A percentile compares a stretch with the other conserved stretches of the same genome.
These are phyloP conservation scores for Rhodotorula sp. DNA, from an alignment of 1,284 basidiomycete species.

Conservation along the genomic window DNA sequence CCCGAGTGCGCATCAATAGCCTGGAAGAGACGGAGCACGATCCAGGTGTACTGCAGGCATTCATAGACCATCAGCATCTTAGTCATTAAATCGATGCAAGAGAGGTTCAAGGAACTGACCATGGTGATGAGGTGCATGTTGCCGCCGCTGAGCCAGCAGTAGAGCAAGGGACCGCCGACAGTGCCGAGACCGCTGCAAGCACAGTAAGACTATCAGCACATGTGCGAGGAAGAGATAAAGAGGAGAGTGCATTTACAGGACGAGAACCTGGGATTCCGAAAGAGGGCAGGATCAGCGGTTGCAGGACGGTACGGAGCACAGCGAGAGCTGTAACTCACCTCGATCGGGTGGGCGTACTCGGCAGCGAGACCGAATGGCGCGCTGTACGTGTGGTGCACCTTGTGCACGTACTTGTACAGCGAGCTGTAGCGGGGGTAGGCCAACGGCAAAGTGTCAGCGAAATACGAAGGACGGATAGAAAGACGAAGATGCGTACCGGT, in stretches of 20 bases:
- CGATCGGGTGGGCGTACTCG: constrained; percentile 67
- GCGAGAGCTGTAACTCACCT: constrained; percentile 34
- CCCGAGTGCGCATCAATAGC: constrained; percentile 96
- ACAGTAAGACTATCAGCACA: background rate
- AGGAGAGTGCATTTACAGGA: constrained; percentile 39
- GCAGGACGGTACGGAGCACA: no score
- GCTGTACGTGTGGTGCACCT: constrained; percentile 81
- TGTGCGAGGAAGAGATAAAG: constrained; percentile 53
- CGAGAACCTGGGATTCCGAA: constrained; percentile 39
- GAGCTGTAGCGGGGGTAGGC: background rate
- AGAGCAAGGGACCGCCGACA: constrained; percentile 68
- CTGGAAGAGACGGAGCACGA: constrained; percentile 90
- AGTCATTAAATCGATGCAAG: background rate
- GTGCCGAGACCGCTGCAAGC: constrained; percentile 33
- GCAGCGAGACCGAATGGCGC: constrained; percentile 97
- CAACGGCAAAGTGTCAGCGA: background rate
- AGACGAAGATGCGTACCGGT: constrained; percentile 56
- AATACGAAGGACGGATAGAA: background rate
- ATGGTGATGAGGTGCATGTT: constrained; percentile 87
- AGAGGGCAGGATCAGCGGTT: background rate
- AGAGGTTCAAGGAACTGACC: constrained; percentile 12
- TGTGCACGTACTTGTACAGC: constrained; percentile 97
- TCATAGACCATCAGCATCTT: background rate
- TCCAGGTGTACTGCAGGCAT: constrained; percentile 63
- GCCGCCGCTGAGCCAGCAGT: constrained; percentile 62